A percentile compares a stretch with the other conserved stretches of the same genome.
Evolutionary conservation across 2,329 filamentous ascomycete genomes (phyloP).

Genomic region (Trichoderma afroharzianum): DNA sequence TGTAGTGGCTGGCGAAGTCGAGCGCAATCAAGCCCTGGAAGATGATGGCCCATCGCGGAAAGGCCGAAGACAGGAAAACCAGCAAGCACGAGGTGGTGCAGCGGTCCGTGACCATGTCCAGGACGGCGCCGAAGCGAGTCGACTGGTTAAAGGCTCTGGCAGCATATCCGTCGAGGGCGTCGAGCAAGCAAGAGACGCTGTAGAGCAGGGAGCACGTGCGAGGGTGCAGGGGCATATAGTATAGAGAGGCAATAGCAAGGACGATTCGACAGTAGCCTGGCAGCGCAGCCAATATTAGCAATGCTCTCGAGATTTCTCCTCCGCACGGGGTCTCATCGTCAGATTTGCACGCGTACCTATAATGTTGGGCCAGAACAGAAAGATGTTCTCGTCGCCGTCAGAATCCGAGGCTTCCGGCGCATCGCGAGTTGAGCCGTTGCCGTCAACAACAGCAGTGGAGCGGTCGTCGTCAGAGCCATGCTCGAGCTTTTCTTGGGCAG

Average conservation of each 20-base stretch:
- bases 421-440: constrained; percentile 42
- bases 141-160: constrained; percentile 78
- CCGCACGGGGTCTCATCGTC: not conserved
- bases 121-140: constrained; percentile 90
- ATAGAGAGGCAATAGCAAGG: constrained; percentile 83
- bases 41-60: constrained; percentile 87
- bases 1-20: constrained; percentile 94
- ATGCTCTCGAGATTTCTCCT: not conserved
- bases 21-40: constrained; percentile 92
- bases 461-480: constrained; percentile 28
- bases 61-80: constrained; percentile 91
- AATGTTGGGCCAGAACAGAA: constrained; percentile 76
- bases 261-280: constrained; percentile 76
- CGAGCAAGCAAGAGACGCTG: constrained; percentile 89
- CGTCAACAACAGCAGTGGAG: constrained; percentile 37
- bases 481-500: constrained; percentile 32
- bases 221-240: constrained; percentile 99
- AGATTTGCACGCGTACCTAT: constrained; percentile 56
- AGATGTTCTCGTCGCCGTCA: constrained; percentile 65
- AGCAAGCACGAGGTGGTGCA: constrained; percentile 94
- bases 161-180: constrained; percentile 92
- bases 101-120: constrained; percentile 98
- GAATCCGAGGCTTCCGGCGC: constrained; percentile 34
- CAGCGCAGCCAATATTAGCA: not conserved
- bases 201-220: constrained; percentile 90